Percentiles rank a stretch among this genome's conserved stretches.
These are phyloP conservation scores for Aspergillus versicolor DNA, from an alignment of 2,329 filamentous ascomycete species.

Conservation along the genomic window DNA sequence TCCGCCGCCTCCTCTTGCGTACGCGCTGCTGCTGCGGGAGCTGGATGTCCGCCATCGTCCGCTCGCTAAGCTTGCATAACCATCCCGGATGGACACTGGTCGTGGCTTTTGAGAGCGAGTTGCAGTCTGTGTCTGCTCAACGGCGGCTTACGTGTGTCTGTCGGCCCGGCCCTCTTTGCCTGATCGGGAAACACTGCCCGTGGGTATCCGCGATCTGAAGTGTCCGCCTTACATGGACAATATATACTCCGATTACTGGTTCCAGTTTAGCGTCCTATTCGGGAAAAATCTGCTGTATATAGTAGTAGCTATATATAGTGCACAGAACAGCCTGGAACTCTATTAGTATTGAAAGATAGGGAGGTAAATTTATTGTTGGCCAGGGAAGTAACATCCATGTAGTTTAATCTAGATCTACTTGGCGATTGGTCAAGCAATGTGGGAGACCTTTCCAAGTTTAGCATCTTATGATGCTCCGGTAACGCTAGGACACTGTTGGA, in stretches of 20 bases:
- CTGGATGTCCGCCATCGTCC: slow-evolving; percentile 18
- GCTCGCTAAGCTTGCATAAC: neutral
- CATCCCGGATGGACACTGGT: neutral
- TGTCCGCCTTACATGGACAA: neutral
- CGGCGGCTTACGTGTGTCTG: slow-evolving; percentile 17
- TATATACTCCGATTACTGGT: neutral
- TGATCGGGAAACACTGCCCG: slow-evolving; percentile 13
- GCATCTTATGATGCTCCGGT: too few species aligned
- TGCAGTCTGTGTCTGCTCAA: neutral
- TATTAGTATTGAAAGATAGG: too few species aligned
- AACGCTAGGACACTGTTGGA: too few species aligned
- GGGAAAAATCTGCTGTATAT: too few species aligned
- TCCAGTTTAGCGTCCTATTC: too few species aligned
- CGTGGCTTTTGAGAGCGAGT: neutral
- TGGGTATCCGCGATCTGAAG: neutral
- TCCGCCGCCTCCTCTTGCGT: slow-evolving; percentile 40
- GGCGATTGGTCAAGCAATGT: too few species aligned
- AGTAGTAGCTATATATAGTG: too few species aligned
- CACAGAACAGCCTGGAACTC: too few species aligned
- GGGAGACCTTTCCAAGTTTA: too few species aligned
- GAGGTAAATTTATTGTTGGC: too few species aligned
- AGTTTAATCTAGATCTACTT: too few species aligned
- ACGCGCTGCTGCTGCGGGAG: slow-evolving; percentile 20
- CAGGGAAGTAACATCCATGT: too few species aligned
- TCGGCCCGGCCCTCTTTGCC: slow-evolving; percentile 7